phyloP scores from a whole-genome alignment of 2,329 filamentous ascomycete genomes.

The Aspergillus niger region DNA sequence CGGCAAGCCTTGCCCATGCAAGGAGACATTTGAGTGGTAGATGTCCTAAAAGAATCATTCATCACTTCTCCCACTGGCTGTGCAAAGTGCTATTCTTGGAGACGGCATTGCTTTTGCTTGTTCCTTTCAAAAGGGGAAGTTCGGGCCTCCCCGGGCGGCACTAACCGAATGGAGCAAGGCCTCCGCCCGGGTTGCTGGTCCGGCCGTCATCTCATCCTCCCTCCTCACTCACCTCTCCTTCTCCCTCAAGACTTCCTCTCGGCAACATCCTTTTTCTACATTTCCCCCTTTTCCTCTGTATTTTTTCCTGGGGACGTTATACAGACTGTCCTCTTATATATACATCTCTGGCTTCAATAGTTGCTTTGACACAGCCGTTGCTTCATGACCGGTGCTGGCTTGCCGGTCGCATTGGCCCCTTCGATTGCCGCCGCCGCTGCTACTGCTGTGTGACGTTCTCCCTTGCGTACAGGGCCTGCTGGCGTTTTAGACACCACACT shows the following conservation, averaged over 20 bases:
- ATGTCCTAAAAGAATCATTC: neutral
- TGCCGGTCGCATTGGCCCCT: constrained; percentile 8
- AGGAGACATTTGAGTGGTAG: neutral
- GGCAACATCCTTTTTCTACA: neutral
- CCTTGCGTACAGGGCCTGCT: constrained; percentile 21
- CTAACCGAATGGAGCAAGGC: constrained; percentile 19
- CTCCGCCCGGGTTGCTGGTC: constrained; percentile 20
- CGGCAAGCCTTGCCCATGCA: constrained; percentile 20
- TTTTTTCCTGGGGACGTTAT: neutral
- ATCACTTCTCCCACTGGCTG: neutral
- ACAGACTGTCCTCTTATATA: constrained; percentile 4
- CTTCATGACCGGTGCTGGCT: constrained; percentile 16
- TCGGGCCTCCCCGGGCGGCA: constrained; percentile 6
- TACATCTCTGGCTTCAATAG: neutral
- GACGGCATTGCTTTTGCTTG: neutral
- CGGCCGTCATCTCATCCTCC: constrained; percentile 12
- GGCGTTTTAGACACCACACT: neutral
- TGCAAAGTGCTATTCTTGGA: neutral
- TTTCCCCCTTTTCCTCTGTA: neutral
- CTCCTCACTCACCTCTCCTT: neutral
- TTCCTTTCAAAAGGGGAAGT: constrained; percentile 9
- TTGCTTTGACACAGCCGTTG: neutral
- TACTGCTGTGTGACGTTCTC: constrained; percentile 24
- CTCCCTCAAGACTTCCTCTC: too few relatives aligned
- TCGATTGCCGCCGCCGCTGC: constrained; percentile 2